Conservation (phyloP, 352 stramenopile genomes). For the Globisporangium radiosum region DNA sequence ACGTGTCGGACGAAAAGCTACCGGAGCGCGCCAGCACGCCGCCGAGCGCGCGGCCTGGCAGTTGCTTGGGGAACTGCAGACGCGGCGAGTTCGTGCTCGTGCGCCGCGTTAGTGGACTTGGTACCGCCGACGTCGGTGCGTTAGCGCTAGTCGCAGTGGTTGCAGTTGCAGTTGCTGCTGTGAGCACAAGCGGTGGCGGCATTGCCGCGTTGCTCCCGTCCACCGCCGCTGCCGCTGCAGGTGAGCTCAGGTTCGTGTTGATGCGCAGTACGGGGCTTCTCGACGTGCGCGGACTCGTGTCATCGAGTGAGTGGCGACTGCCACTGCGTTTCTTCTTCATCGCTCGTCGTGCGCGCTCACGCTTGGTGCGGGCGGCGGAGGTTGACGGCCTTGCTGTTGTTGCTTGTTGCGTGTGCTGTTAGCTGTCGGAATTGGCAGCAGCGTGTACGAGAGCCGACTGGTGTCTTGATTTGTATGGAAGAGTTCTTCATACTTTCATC, state of each 20-base stretch:
- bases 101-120: slow-evolving; percentile 1
- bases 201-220: neutral
- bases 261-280: slow-evolving; percentile 9
- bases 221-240: neutral
- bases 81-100: slow-evolving; percentile 11
- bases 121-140: neutral
- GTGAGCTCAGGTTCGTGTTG: slow-evolving; percentile 11
- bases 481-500: too few species aligned
- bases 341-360: neutral
- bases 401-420: neutral
- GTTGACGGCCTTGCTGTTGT: neutral
- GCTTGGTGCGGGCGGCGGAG: neutral
- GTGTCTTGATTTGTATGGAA: too few species aligned
- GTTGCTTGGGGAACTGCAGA: slow-evolving; percentile 9
- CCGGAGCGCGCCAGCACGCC: slow-evolving; percentile 6
- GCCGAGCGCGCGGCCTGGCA: neutral
- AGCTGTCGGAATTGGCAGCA: too few species aligned
- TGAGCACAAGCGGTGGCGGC: slow-evolving; percentile 5
- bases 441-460: too few species aligned
- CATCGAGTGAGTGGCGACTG: slow-evolving; percentile 4
- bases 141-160: neutral
- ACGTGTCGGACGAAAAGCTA: slow-evolving; percentile 15
- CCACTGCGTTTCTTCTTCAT: slow-evolving; percentile 18
- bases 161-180: neutral
- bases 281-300: neutral